These are phyloP conservation scores for Pyrrhoderma lamaoense DNA, from an alignment of 1,284 basidiomycete species.

Conservation along the genomic window DNA sequence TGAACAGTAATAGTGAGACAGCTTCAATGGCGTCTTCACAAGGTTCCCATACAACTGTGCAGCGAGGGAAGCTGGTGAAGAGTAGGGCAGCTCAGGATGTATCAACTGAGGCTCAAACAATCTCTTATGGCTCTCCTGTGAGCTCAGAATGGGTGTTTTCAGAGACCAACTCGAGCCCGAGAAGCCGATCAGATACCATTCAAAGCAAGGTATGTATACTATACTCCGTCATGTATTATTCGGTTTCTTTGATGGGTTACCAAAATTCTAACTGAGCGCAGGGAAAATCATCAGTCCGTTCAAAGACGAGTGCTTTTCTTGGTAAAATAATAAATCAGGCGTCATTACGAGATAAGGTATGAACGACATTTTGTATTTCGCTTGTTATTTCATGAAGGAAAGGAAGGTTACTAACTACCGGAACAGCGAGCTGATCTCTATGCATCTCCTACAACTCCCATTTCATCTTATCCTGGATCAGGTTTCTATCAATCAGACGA, in stretches of 20 bases:
- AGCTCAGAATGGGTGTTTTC: constrained; percentile 43
- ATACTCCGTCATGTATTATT: too few relatives aligned
- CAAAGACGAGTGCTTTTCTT: constrained; percentile 70
- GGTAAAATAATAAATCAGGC: constrained; percentile 68
- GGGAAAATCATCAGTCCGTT: constrained; percentile 52
- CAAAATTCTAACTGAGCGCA: constrained; percentile 11
- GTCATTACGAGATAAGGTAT: constrained; percentile 50
- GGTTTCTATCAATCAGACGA: constrained; percentile 30
- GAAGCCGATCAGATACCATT: constrained; percentile 21
- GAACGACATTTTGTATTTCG: too few relatives aligned
- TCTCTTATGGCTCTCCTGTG: constrained; percentile 21
- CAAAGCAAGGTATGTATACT: constrained; percentile 35
- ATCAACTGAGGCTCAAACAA: constrained; percentile 11
- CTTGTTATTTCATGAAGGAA: too few relatives aligned
- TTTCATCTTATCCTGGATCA: constrained; percentile 11
- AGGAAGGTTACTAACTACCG: too few relatives aligned
- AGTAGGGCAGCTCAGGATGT: constrained; percentile 2
- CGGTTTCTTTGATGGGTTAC: neutral
- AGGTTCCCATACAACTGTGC: neutral
- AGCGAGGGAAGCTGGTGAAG: constrained; percentile 14
- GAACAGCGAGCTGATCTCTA: too few relatives aligned
- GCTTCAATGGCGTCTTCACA: constrained; percentile 17
- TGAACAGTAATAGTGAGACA: constrained; percentile 12
- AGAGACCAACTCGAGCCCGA: constrained; percentile 33
- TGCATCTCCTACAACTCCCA: constrained; percentile 19